Conservation (phyloP, 2,329 filamentous ascomycete genomes). For the Colletotrichum magnum region DNA sequence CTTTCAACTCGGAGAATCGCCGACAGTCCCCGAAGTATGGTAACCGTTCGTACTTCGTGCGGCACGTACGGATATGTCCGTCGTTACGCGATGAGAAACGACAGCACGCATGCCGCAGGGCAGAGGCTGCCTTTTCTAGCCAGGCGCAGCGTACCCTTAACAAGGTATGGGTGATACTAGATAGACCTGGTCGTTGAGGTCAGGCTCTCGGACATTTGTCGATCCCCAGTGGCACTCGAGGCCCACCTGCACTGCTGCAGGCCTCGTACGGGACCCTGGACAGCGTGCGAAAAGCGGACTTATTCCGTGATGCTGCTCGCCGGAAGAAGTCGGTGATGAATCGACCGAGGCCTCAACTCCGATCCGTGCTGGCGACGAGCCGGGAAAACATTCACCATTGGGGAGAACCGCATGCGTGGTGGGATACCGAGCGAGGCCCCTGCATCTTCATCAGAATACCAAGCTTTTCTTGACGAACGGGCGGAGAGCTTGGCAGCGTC, state of each 20-base stretch:
- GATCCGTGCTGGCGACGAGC: background rate
- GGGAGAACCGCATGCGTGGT: background rate
- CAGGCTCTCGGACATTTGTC: slow-evolving; percentile 13
- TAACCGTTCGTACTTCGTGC: background rate
- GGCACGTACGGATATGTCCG: background rate
- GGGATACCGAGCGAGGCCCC: background rate
- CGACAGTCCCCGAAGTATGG: too few species aligned
- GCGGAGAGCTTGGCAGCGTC: background rate
- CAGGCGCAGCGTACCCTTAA: too few species aligned
- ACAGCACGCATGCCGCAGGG: background rate
- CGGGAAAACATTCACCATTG: background rate
- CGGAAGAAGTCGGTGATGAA: background rate
- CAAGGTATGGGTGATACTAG: background rate
- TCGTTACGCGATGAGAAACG: background rate
- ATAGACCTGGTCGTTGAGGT: slow-evolving; percentile 1
- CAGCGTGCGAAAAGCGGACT: background rate
- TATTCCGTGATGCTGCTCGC: background rate
- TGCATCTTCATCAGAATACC: slow-evolving; percentile 4
- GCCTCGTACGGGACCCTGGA: background rate
- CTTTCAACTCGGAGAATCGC: background rate
- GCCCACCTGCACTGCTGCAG: background rate
- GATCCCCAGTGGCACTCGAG: slow-evolving; percentile 5
- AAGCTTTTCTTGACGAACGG: slow-evolving; percentile 21
- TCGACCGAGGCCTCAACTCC: background rate
- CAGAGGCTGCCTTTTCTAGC: too few species aligned